phyloP scores from a whole-genome alignment of 495 filamentous ascomycete genomes.

The Penicillium dipodomyicola region DNA sequence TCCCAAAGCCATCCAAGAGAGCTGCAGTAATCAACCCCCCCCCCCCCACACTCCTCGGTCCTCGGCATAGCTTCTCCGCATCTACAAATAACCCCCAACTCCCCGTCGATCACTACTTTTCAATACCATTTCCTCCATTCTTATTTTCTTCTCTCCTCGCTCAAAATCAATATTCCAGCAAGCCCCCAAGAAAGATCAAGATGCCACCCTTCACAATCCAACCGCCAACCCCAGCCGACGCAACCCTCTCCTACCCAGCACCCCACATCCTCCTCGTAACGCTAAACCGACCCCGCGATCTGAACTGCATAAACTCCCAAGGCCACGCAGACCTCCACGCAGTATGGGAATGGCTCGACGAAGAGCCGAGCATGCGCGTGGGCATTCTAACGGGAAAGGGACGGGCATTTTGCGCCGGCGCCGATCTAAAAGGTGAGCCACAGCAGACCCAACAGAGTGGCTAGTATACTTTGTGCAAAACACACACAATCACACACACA shows the following conservation, averaged over 20 bases:
- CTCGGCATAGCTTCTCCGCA: constrained; percentile 35
- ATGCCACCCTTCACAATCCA: constrained; percentile 33
- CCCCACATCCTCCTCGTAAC: constrained; percentile 51
- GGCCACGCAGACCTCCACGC: constrained; percentile 53
- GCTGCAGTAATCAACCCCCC: neutral
- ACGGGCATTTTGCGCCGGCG: constrained; percentile 58
- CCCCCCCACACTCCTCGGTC: constrained; percentile 25
- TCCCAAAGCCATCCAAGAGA: neutral
- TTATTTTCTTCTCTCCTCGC: neutral
- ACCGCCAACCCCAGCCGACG: constrained; percentile 40
- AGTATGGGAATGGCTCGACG: constrained; percentile 57
- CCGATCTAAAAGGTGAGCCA: constrained; percentile 52
- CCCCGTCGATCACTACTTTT: neutral
- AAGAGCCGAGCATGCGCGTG: constrained; percentile 52
- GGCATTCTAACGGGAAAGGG: constrained; percentile 56
- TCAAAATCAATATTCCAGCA: neutral
- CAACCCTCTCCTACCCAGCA: constrained; percentile 43
- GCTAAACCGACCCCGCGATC: constrained; percentile 44
- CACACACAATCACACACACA: too few species aligned
- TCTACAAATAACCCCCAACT: constrained; percentile 11
- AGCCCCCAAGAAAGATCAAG: neutral
- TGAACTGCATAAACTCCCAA: constrained; percentile 51
- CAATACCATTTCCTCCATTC: neutral
- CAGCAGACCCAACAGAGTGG: too few species aligned
- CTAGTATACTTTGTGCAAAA: too few species aligned